Evolutionary conservation across 1,139 yeast species (phyloP), one percentile per base, ranked within the genome.

Genomic region (Yamadazyma friedrichii): DNA sequence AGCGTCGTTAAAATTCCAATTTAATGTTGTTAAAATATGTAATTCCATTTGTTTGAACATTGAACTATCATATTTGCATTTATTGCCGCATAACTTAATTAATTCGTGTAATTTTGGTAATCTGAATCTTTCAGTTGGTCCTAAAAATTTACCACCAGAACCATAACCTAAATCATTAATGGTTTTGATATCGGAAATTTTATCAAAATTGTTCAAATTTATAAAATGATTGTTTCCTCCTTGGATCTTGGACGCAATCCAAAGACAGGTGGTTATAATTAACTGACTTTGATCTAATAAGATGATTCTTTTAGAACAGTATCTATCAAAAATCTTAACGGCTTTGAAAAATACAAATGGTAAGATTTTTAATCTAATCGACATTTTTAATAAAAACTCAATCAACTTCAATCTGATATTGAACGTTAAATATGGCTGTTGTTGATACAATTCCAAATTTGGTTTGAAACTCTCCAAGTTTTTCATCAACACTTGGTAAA

Each of bases 211-310:
- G 39, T 48, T 54, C 47, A 70, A 68, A 58, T 80, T 80, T 43
- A 80, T 75, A 50, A 80, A 79, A 61, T 82, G 88, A 52, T 80
- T 80, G 56, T 83, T 81, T 27, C 88, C 88, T 35, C 88, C 88
- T 59, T 74, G 77, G 3, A 80, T 65, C 56, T 82, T 82, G 26
- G 82, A 75, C 5, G 84, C 77, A 15, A 82, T 64, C 87, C 87
- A 81, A 31, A 82, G 64, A 55, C 88, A 82, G 15, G 87, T 80
- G 33, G 84, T 78, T 33, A 80, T 74, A 16, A 81, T 82, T 41
- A 82, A 65, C 56, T 80, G 84, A 8, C 80, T 70, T 62, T 81
- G 87, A 45, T 77, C 83, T 46, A 76, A 68, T 36, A 81, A 61
- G 2, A 82, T 83, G 9, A 81, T 74, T 53, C 87, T 65, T 55